Evolutionary conservation across 345 rosid genomes (phyloP), one percentile per base, ranked within the genome.

Genomic region (Angophora floribunda): DNA sequence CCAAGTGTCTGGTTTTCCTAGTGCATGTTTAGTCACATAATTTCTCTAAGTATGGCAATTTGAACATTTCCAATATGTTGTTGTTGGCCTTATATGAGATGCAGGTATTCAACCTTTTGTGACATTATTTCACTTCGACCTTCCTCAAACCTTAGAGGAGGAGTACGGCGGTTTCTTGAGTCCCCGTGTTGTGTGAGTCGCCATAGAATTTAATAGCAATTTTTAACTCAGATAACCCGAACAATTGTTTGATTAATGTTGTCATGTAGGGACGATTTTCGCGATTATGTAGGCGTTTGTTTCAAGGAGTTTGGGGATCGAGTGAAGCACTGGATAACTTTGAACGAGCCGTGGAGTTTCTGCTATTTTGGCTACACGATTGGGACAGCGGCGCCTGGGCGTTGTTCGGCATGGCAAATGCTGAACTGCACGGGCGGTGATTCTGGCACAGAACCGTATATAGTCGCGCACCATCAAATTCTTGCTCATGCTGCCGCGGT

Each of bases 401-500:
- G 61, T 4, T 55, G 61, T 28, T 55, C 61, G 2, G 28, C 22
- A 21, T 55, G 61, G 61, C 61, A 55, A 55, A 55, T 55, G 61
- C 52, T 79, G 5, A 88, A 89, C n/a, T 95, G 96, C 89, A 87
- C 90, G 3, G 93, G 88, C 2, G 97, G 97, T 3, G 89, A 95
- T 86, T 93, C 96, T 0, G 88, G 88, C 13, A 91, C 90, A 0
- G 97, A 95, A 87, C 97, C 97, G 0, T 95, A 93, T 51, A 8
- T 92, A 10, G 94, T 92, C 3, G 84, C 88, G 0, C 96, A 95
- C 87, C 55, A 95, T 84, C 88, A 44, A 70, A 88, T 95, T 86
- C 95, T 95, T 88, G 94, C 97, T 79, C 96, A 94, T 87, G 94
- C 92, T 12, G 61, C 90, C 2, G 93, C 91, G 2, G 94, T 90